A percentile compares a stretch with the other conserved stretches of the same genome.
Conservation (phyloP, 495 filamentous ascomycete genomes). For the Articulospora tetracladia region DNA sequence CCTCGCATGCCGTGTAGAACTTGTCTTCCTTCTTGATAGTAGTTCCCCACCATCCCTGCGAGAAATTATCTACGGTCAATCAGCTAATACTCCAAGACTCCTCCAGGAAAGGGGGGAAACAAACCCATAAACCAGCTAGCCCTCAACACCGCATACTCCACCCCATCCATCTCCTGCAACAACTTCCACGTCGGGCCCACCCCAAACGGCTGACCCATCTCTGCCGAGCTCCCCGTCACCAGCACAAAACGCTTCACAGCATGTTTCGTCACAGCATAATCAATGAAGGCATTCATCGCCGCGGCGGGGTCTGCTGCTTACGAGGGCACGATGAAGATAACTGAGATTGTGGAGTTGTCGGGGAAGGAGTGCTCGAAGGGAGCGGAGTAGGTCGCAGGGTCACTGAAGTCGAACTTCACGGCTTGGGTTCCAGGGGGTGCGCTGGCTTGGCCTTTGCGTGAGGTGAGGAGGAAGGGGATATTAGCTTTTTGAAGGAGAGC, state of each 20-base stretch:
- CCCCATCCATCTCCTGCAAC: conserved; percentile 30
- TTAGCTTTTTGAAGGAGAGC: conserved; percentile 27
- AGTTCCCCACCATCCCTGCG: conserved; percentile 13
- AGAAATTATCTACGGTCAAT: conserved; percentile 27
- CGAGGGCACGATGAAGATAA: conserved; percentile 36
- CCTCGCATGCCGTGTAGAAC: conserved; percentile 40
- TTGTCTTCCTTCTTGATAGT: conserved; percentile 39
- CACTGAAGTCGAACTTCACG: conserved; percentile 43
- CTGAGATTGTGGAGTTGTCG: conserved; percentile 18
- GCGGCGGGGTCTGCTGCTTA: conserved; percentile 26
- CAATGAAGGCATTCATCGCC: conserved; percentile 37
- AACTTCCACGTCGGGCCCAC: conserved; percentile 36
- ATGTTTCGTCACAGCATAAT: conserved; percentile 25
- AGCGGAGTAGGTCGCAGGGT: conserved; percentile 36
- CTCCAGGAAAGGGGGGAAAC: neutral
- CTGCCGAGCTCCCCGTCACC: conserved; percentile 24
- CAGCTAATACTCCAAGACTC: neutral
- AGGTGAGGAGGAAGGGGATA: conserved; percentile 37
- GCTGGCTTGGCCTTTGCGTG: conserved; percentile 25
- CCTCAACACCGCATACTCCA: conserved; percentile 30
- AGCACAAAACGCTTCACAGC: conserved; percentile 39
- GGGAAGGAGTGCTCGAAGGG: conserved; percentile 26
- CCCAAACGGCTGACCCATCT: conserved; percentile 18
- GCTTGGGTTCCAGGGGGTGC: conserved; percentile 14
- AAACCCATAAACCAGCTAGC: conserved; percentile 19